A percentile compares a stretch with the other conserved stretches of the same genome.
Evolutionary conservation across 2,329 filamentous ascomycete genomes (phyloP).

Genomic region (Penicillium sp.): DNA sequence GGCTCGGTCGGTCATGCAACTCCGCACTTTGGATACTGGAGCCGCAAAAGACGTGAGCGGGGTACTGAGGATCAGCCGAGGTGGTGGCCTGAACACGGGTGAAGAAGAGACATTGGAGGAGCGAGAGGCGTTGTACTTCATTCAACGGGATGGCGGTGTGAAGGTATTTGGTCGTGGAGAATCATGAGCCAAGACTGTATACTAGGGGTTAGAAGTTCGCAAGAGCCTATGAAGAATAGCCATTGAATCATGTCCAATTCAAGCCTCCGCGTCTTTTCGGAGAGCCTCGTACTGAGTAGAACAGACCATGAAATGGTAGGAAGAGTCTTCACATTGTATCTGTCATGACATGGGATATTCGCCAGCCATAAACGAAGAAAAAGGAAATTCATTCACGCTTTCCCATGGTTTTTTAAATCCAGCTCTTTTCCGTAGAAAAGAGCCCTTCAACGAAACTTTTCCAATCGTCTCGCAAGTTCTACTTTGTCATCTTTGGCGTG

Average conservation of each 20-base stretch:
- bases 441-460: conserved; percentile 29
- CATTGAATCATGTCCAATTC: neutral
- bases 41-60: conserved; percentile 89
- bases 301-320: conserved; percentile 18
- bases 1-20: conserved; percentile 67
- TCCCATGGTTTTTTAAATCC: conserved; percentile 32
- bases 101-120: conserved; percentile 44
- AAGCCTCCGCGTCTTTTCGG: neutral
- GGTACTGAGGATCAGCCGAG: conserved; percentile 71
- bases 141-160: conserved; percentile 74
- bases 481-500: conserved; percentile 22
- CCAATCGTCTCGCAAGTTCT: conserved; percentile 24
- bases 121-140: conserved; percentile 76
- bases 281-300: conserved; percentile 4
- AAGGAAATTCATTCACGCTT: conserved; percentile 41
- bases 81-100: conserved; percentile 42
- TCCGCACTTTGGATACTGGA: conserved; percentile 79
- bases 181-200: conserved; percentile 31
- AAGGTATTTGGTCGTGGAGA: conserved; percentile 82
- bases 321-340: conserved; percentile 39
- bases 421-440: conserved; percentile 21
- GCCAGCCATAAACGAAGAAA: conserved; percentile 38
- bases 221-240: neutral
- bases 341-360: conserved; percentile 40
- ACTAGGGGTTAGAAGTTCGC: conserved; percentile 1